Evolutionary conservation across 257 asterid genomes (phyloP), one percentile per base, ranked within the genome.

Genomic region (Nicotiana sylvestris): DNA sequence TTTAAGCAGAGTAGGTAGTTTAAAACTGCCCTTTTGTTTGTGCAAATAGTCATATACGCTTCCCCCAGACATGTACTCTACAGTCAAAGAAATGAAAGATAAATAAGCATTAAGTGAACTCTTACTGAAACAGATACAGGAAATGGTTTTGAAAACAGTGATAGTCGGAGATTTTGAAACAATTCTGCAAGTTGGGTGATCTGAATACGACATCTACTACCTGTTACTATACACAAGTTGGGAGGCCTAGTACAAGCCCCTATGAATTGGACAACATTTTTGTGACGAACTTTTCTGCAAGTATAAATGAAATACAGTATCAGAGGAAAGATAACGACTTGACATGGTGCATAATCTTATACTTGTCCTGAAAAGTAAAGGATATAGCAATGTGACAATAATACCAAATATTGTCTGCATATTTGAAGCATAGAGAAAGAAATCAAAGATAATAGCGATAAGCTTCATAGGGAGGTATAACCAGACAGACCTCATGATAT

Each of bases 161-260:
- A 16, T 33, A 17, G 16, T 27, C 2, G 13, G 37, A 15, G 3
- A 51, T 7, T 13, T 35, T 43, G 27, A 64, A 46, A 61, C 81
- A 84, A 17, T 57, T 81, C 21, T 18, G 37, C 27, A 21, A 8
- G 64, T 76, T 15, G 64, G 29, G 29, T 27, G 43, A 6, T 21
- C 5, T 27, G 39, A 76, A 51, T 76, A 13, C 9, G 2, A 76
- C 17, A 76, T 53, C 5, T 29, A 85, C 57, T 85, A 96, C 99
- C 99, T 87, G 99, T 96, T 66, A 94, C 98, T 77, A 96, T 96
- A 86, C 98, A 96, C 93, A 96, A 85, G 82, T 91, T 90, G 32
- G 98, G 97, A 85, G 97, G 98, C 84, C 88, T 90, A 57, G 99
- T 96, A 88, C 98, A 96, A 27, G 99, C 99, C 57, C 98, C 99